Base-by-base conservation (phyloP, 306 rosid species). In the Prunus armeniaca region DNA sequence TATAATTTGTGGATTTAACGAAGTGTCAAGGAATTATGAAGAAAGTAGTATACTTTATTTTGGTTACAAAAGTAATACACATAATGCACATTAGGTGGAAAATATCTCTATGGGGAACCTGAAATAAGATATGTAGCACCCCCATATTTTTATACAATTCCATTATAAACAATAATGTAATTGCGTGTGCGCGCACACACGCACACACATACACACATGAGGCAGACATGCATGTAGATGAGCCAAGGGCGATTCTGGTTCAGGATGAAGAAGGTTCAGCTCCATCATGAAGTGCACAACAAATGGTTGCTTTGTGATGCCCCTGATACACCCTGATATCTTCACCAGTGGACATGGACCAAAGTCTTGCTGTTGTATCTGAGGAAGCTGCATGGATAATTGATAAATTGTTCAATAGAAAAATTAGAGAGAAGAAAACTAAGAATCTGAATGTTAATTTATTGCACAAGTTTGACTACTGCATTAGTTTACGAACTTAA, bases 281-380 rank as follows among this genome's bases (percentile, higher is more conserved):
- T 58, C 99, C 99, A 70, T 96, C 99, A 56, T 96, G 97, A 13
- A 92, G 91, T 43, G 99, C 99, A 86, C 98, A 92, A 61, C 98
- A 92, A 85, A 91, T 81, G 46, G 99, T 89, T 43, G 98, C 97
- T 79, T 96, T 96, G 82, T 92, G 99, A 83, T 96, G 98, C 34
- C 99, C 99, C 78, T 88, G 97, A 79, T 96, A 92, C 78, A 85
- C 89, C 83, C 73, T 89, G 71, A 95, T 90, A 75, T 89, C 97
- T 83, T 96, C 96, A 30, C 99, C 99, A 5, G 76, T 86, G 67
- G 97, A 79, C 93, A 89, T 86, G 75, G 90, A 86, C 99, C 99
- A 96, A 70, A 96, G 99, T 81, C 96, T 92, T 64, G 99, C 99
- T 8, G 99, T 92, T 34, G 91, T 56, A 82, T 96, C 99, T 46